Base-by-base conservation (phyloP, 2,329 filamentous ascomycete species). In the Teratosphaeria epicoccoides region DNA sequence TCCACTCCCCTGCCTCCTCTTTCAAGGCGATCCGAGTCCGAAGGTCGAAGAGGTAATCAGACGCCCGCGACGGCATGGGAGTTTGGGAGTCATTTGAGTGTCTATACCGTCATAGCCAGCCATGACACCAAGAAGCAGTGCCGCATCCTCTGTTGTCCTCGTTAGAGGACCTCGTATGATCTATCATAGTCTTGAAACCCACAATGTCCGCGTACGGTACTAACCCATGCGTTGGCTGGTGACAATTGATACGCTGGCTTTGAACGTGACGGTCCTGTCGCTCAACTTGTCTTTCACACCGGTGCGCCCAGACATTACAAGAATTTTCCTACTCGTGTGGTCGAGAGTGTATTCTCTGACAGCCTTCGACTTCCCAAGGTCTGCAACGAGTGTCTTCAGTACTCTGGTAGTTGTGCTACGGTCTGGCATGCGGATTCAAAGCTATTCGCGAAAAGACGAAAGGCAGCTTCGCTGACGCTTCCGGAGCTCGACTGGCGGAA, bases 221-320 rank as follows among this genome's bases (percentile, higher is more conserved):
- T 5, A 75, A 59, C 1, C 70, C 70, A 58, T 66, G 67, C 0
- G 70, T 71, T 3, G 70, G 68, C 51, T 72, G 72, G 6, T 71
- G 0, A 67, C 70, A 1, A 77, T 66, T 4, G 69, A 68, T 10
- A 76, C 70, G 53, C 76, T 76, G 59, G 76, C 75, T 56, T 76
- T 77, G 49, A 76, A 59, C 3, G 67, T 71, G 9, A 76, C 49
- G 4, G 62, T 68, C 45, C 55, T 59, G 12, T 64, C 66, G 14
- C 55, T 49, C 3, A 70, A 61, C 12, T 48, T 51, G 11, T 56
- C 56, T 28, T 46, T 49, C 12, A 64, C 63, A 43, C 52, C 52
- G 3, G 49, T 73, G 67, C 40, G 69, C 68, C 71, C 71, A 73
- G n/a, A 66, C 71, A 58, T 73, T 73, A 22, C 73, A 52, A 11